Conservation (phyloP, 805 yeast species). For the Nakazawaea holstii region DNA sequence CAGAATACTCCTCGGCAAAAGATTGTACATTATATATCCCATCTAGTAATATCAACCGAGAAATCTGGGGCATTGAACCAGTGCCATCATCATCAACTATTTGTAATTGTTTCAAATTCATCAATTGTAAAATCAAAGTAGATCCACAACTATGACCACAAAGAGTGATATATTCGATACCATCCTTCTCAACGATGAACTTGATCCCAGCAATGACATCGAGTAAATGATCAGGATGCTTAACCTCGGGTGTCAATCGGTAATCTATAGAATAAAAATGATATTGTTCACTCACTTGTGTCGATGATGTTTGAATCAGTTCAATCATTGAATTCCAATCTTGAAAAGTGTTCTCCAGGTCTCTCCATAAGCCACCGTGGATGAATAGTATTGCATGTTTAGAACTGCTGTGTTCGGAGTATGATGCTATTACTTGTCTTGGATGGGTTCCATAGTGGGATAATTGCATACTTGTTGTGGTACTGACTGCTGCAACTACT, state of each 20-base stretch:
- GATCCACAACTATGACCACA: conserved; percentile 86
- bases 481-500: no score
- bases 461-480: no score
- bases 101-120: neutral
- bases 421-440: conserved; percentile 7
- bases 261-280: conserved; percentile 56
- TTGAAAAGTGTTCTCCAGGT: conserved; percentile 50
- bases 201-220: conserved; percentile 48
- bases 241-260: conserved; percentile 55
- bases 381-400: conserved; percentile 43
- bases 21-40: conserved; percentile 60
- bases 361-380: conserved; percentile 93
- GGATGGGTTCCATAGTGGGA: conserved; percentile 2
- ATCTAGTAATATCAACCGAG: conserved; percentile 42
- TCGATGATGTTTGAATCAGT: no score
- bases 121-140: conserved; percentile 47
- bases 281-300: no score
- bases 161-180: conserved; percentile 24
- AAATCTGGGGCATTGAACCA: neutral
- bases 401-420: conserved; percentile 9
- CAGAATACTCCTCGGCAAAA: conserved; percentile 56
- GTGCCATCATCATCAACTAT: neutral
- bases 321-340: conserved; percentile 40
- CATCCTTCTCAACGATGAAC: conserved; percentile 13
- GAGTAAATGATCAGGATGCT: conserved; percentile 55